phyloP scores from a whole-genome alignment of 164 flowering plant genomes.

The Magnolia officinalis region DNA sequence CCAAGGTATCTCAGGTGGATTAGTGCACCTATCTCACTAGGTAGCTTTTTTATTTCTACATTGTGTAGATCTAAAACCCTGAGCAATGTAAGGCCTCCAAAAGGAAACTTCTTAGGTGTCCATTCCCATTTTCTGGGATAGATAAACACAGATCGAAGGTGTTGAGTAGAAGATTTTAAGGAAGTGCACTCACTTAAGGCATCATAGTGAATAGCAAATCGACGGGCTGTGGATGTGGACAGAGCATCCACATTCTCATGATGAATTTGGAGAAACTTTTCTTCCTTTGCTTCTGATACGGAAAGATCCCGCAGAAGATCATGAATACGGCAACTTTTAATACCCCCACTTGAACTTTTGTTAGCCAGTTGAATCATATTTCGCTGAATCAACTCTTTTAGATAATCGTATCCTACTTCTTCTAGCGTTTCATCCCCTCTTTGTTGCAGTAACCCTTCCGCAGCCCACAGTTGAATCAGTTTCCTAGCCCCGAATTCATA shows the following conservation, averaged over 20 bases:
- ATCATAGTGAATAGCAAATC: background rate
- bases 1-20: background rate
- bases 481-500: background rate
- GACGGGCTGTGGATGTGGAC: background rate
- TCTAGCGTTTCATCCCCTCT: background rate
- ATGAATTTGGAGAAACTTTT: background rate
- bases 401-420: background rate
- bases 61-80: background rate
- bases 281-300: background rate
- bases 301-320: background rate
- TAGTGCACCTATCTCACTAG: background rate
- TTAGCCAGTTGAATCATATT: background rate
- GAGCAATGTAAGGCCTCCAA: background rate
- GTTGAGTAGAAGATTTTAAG: background rate
- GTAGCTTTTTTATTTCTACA: no score
- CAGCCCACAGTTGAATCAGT: constrained; percentile 6
- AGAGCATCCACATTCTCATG: background rate
- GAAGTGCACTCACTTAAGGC: background rate
- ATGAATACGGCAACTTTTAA: background rate
- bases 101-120: background rate
- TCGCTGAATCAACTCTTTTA: constrained; percentile 6
- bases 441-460: background rate
- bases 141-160: background rate
- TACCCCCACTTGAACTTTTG: background rate
- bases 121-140: background rate